Conservation (phyloP, 2,329 filamentous ascomycete species). For the Cadophora luteo-olivacea region DNA sequence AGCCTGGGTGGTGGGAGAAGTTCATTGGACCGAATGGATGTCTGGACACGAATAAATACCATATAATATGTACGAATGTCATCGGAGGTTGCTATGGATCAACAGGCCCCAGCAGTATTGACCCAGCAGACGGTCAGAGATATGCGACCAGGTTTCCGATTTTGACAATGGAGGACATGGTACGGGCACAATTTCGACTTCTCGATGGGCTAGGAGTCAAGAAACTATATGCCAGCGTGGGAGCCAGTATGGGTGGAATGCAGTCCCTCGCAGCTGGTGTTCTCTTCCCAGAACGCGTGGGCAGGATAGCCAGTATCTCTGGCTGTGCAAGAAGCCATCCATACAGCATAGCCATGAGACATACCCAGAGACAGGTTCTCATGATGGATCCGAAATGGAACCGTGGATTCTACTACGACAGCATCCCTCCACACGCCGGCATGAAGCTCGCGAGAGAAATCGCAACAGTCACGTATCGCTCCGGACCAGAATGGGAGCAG, state of each 20-base stretch:
- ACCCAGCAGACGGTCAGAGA: conserved; percentile 84
- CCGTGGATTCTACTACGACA: conserved; percentile 90
- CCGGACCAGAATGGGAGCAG: conserved; percentile 96
- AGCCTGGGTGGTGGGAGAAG: conserved; percentile 98
- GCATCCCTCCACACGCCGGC: conserved; percentile 87
- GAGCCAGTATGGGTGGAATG: conserved; percentile 98
- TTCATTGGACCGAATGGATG: conserved; percentile 91
- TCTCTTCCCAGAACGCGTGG: conserved; percentile 82
- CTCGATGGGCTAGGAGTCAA: conserved; percentile 79
- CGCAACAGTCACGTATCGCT: conserved; percentile 95
- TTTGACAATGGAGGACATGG: conserved; percentile 96
- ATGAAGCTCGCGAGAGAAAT: conserved; percentile 99
- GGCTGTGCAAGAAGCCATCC: conserved; percentile 94
- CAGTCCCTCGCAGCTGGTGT: conserved; percentile 88
- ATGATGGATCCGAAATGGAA: conserved; percentile 99
- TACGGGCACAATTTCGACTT: conserved; percentile 89
- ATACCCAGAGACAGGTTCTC: conserved; percentile 94
- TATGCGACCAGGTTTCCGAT: conserved; percentile 97
- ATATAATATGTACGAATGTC: conserved; percentile 95
- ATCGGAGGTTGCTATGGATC: conserved; percentile 95
- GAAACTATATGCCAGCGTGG: conserved; percentile 88
- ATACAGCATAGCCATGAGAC: conserved; percentile 98
- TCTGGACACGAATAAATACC: conserved; percentile 90
- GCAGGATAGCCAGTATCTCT: conserved; percentile 85
- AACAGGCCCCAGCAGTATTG: conserved; percentile 84